Base-by-base conservation (phyloP, 1,139 yeast genomes). In the Yamadazyma buinensis region DNA sequence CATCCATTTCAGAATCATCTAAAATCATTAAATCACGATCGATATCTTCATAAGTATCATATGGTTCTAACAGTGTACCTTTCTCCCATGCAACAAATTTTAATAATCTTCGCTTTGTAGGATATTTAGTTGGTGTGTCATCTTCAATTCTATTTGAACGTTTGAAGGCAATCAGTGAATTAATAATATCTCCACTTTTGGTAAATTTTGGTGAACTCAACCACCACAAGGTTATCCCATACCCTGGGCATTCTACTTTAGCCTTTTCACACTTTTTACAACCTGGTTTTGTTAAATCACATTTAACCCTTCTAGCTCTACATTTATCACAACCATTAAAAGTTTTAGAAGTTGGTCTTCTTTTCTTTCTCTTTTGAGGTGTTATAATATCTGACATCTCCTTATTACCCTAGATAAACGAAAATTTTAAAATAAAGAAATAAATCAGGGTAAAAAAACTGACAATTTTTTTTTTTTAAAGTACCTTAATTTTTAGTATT, bases 151-250 rank as follows among this genome's bases (percentile, higher is more conserved):
- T 30, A 32, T 46, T 46, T 11, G 38, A 38, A 12, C 37, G 39
- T 18, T 35, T 40, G 33, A 45, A 46, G 7, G 48, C 49, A 20
- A 45, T 39, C 29, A 41, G 40, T 8, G 44, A 37, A 15, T 36
- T 32, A 13, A 36, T 46, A 33, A 51, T 26, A 44, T 50, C 39
- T 28, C 46, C 48, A 17, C 30, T 21, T n/a, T 39, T 34, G 15
- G 48, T 67, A 43, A 76, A 79, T 35, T 61, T 55, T 5, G 78
- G 60, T 2, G 84, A 79, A 15, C 59, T 60, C 8, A 84, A 75
- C 96, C 96, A 87, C 42, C 88, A 65, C 19, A 87, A 70, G 43
- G 83, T 84, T 42, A 87, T 81, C 40, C 79, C 86, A 50, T 86
- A 87, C 0, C 96, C 96, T 22, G 84, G 87, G 52, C 96, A 87